phyloP scores from a whole-genome alignment of 2,329 filamentous ascomycete genomes.

The Fusarium bulbicola region DNA sequence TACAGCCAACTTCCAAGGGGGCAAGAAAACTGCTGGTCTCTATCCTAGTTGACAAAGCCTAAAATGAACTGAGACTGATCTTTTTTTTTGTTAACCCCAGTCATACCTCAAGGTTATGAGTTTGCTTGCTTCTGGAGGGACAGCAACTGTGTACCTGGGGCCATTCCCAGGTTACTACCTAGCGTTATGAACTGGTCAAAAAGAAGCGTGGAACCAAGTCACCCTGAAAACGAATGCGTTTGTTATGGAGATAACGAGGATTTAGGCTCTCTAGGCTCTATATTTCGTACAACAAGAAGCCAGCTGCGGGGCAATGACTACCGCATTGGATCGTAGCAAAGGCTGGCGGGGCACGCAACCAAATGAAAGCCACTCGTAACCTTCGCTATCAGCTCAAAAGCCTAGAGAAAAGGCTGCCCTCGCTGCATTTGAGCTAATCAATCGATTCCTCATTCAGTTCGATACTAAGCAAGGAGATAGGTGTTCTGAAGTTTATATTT shows the following conservation, averaged over 20 bases:
- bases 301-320: constrained; percentile 18
- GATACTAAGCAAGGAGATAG: background rate
- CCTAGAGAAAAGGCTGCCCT: background rate
- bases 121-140: background rate
- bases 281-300: background rate
- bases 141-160: background rate
- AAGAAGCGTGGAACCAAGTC: background rate
- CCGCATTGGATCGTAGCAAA: background rate
- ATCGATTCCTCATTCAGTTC: background rate
- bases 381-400: constrained; percentile 10
- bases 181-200: background rate
- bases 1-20: background rate
- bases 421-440: background rate
- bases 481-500: background rate
- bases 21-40: background rate
- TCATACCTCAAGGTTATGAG: background rate
- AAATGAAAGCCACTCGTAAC: constrained; percentile 23
- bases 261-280: too few species aligned
- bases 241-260: too few species aligned
- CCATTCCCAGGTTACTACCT: background rate
- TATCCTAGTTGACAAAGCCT: background rate
- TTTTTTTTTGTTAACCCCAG: background rate
- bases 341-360: constrained; percentile 20
- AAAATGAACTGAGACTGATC: background rate
- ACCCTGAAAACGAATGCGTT: too few species aligned